Percentiles rank a stretch among this genome's conserved stretches.
Conservation (phyloP, 805 yeast species). For the Dipodascopsis tothii region DNA sequence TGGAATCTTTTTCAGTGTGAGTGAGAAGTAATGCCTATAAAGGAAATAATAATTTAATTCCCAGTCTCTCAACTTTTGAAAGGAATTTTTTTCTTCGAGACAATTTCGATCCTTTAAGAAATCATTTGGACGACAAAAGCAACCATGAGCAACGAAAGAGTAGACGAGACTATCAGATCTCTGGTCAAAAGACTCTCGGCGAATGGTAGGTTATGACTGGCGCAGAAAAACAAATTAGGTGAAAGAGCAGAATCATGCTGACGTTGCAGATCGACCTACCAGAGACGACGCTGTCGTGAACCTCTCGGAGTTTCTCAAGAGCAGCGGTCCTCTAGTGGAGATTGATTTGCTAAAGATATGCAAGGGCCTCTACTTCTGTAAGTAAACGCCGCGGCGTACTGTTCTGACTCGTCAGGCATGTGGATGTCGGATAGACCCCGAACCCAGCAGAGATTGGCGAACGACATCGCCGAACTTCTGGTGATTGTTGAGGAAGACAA, state of each 20-base stretch:
- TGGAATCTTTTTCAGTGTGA: too few relatives aligned
- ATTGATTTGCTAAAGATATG: slow-evolving; percentile 72
- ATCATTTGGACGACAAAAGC: too few relatives aligned
- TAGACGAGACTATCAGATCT: neutral
- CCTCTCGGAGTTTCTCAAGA: slow-evolving; percentile 2
- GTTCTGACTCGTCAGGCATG: slow-evolving; percentile 45
- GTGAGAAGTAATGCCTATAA: too few relatives aligned
- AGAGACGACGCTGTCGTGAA: slow-evolving; percentile 12
- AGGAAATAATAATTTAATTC: too few relatives aligned
- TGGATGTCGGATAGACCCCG: slow-evolving; percentile 94
- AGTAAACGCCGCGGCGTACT: neutral
- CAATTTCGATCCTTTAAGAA: too few relatives aligned
- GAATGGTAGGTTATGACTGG: slow-evolving; percentile 39
- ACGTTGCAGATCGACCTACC: slow-evolving; percentile 16
- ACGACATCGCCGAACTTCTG: slow-evolving; percentile 52
- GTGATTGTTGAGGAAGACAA: slow-evolving; percentile 33
- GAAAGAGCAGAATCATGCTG: neutral
- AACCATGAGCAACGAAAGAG: neutral
- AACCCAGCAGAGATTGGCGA: slow-evolving; percentile 82
- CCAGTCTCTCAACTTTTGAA: too few relatives aligned
- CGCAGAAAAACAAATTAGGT: neutral
- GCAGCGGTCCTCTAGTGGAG: slow-evolving; percentile 6
- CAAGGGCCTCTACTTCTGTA: slow-evolving; percentile 79
- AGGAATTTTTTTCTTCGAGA: too few relatives aligned
- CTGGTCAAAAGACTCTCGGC: slow-evolving; percentile 68